These are phyloP conservation scores for Cystobasidium onofrii DNA, from an alignment of 768 basidiomycete genomes.

Conservation along the genomic window DNA sequence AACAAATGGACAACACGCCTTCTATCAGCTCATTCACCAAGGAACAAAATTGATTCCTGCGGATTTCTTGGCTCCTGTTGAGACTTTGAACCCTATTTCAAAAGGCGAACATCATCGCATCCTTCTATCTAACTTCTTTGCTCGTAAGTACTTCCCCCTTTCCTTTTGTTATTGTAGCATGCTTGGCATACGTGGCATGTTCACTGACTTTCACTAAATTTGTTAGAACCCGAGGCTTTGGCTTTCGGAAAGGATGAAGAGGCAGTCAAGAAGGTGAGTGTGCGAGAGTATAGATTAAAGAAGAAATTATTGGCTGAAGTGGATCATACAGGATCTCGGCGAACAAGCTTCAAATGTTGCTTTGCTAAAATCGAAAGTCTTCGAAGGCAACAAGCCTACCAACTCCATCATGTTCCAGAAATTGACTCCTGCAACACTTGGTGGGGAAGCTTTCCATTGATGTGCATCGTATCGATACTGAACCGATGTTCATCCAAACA, in stretches of 20 bases:
- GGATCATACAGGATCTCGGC: slow-evolving; percentile 51
- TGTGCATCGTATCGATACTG: not conserved
- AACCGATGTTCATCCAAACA: slow-evolving; percentile 35
- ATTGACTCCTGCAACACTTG: slow-evolving; percentile 80
- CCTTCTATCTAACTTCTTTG: slow-evolving; percentile 94
- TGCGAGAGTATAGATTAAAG: slow-evolving; percentile 47
- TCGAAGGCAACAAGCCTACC: slow-evolving; percentile 93
- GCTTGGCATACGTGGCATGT: too few relatives aligned
- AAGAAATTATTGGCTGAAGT: not conserved
- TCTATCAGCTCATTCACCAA: slow-evolving; percentile 80
- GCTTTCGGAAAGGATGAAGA: slow-evolving; percentile 96
- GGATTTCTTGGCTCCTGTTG: slow-evolving; percentile 84
- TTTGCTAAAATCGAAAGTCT: slow-evolving; percentile 91
- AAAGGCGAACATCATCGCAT: slow-evolving; percentile 92
- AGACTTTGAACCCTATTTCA: slow-evolving; percentile 78
- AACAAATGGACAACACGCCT: slow-evolving; percentile 98
- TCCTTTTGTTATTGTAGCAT: too few relatives aligned
- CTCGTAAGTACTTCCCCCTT: slow-evolving; percentile 47
- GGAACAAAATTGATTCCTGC: slow-evolving; percentile 85
- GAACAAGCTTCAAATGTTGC: slow-evolving; percentile 58
- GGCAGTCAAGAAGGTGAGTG: slow-evolving; percentile 54
- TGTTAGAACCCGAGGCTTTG: slow-evolving; percentile 54
- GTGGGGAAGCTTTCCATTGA: slow-evolving; percentile 45
- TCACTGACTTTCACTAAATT: not conserved
- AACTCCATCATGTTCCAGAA: slow-evolving; percentile 93